Percentiles rank a stretch among this genome's conserved stretches.
Conservation (phyloP, 2,329 filamentous ascomycete species). For the Clonostachys byssicola region DNA sequence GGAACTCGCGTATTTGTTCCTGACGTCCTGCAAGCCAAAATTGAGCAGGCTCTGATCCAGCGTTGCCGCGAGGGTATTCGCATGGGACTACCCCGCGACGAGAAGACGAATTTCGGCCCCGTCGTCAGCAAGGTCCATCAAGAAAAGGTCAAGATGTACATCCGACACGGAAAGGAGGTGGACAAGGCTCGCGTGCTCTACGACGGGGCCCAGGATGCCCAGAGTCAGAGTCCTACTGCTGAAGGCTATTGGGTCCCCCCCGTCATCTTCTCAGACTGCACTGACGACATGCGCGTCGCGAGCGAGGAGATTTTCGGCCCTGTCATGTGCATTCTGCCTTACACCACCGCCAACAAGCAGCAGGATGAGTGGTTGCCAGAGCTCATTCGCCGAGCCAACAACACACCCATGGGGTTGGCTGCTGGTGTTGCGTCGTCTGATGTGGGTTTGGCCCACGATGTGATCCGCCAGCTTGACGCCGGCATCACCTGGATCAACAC, state of each 20-base stretch:
- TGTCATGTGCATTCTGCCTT: conserved; percentile 77
- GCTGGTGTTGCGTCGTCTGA: conserved; percentile 80
- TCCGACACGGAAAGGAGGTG: conserved; percentile 66
- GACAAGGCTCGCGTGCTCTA: conserved; percentile 73
- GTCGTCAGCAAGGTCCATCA: conserved; percentile 71
- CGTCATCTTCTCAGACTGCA: conserved; percentile 84
- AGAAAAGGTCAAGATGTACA: conserved; percentile 75
- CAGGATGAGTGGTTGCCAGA: conserved; percentile 51
- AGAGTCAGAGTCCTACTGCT: conserved; percentile 37
- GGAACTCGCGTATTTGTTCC: conserved; percentile 86
- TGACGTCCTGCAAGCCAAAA: conserved; percentile 55
- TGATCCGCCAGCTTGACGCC: conserved; percentile 68
- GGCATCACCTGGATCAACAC: conserved; percentile 93
- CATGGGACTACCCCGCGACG: conserved; percentile 68
- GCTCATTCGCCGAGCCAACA: conserved; percentile 69
- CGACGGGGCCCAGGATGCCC: conserved; percentile 62
- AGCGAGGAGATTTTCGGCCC: conserved; percentile 86
- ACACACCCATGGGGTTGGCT: conserved; percentile 73
- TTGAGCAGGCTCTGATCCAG: conserved; percentile 61
- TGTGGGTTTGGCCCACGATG: conserved; percentile 67
- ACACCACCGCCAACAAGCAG: conserved; percentile 35
- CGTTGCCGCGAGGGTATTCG: conserved; percentile 62
- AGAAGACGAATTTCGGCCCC: conserved; percentile 77
- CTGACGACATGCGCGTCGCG: conserved; percentile 74
- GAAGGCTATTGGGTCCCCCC: conserved; percentile 81